A percentile compares a stretch with the other conserved stretches of the same genome.
These are phyloP conservation scores for Trichophyton mentagrophytes DNA, from an alignment of 2,329 filamentous ascomycete genomes.

Conservation along the genomic window DNA sequence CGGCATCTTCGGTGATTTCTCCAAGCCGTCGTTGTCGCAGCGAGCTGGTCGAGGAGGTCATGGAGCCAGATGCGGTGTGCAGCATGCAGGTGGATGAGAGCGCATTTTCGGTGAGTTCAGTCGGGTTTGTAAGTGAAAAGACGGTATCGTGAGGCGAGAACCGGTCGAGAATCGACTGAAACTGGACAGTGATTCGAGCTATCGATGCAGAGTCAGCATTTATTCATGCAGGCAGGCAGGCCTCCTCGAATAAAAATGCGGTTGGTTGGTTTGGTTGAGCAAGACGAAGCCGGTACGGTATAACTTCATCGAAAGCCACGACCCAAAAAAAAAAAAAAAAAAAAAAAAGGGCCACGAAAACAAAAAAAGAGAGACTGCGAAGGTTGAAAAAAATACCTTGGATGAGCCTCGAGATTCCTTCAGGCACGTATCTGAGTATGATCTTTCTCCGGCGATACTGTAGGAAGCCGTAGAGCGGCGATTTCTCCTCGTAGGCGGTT, in stretches of 20 bases:
- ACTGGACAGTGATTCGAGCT: constrained; percentile 71
- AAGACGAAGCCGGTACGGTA: neutral
- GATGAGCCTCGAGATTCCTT: constrained; percentile 76
- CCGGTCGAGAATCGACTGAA: constrained; percentile 47
- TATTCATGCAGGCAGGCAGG: neutral
- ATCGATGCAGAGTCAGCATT: constrained; percentile 10
- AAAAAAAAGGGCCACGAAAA: too few species aligned
- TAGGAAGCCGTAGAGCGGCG: constrained; percentile 83
- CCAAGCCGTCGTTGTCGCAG: constrained; percentile 63
- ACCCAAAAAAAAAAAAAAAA: too few species aligned
- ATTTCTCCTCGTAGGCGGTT: constrained; percentile 65
- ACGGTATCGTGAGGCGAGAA: constrained; percentile 68
- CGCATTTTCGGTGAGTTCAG: constrained; percentile 75
- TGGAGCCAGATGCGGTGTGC: constrained; percentile 75
- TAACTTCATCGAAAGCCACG: constrained; percentile 1
- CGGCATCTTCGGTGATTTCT: constrained; percentile 88
- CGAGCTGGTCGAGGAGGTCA: constrained; percentile 72
- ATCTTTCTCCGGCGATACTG: constrained; percentile 83
- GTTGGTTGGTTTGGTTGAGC: neutral
- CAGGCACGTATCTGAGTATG: constrained; percentile 81
- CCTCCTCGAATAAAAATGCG: neutral
- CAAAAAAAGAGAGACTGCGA: too few species aligned
- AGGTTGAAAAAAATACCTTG: constrained; percentile 58
- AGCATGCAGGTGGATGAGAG: constrained; percentile 80
- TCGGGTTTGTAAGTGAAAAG: constrained; percentile 60